Conservation (phyloP, 306 rosid species). For the Mimosa pudica region DNA sequence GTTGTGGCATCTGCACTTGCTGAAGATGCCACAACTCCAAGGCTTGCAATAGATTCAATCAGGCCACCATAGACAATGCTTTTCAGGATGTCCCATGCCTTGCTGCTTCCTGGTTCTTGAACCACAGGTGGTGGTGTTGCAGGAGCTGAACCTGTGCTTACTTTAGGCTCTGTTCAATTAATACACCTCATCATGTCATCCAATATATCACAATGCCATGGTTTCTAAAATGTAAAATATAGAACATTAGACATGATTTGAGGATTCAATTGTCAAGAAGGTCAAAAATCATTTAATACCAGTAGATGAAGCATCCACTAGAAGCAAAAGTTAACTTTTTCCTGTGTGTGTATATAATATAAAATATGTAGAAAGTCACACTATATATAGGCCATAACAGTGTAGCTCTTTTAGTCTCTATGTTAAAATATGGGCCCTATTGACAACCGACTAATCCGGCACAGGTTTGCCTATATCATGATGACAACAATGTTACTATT, state of each 20-base stretch:
- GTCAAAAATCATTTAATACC: background rate
- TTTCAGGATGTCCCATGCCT: constrained; percentile 58
- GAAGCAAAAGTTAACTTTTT: background rate
- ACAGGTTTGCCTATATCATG: background rate
- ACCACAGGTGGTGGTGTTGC: background rate
- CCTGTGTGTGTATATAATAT: background rate
- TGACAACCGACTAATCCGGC: too few species aligned
- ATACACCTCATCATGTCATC: background rate
- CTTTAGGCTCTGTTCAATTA: background rate
- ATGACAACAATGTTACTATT: background rate
- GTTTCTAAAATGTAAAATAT: background rate
- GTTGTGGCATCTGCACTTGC: constrained; percentile 46
- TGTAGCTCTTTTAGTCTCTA: background rate
- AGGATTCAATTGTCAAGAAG: background rate
- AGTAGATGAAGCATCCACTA: background rate
- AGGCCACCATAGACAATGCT: constrained; percentile 84
- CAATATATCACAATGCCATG: background rate
- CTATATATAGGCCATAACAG: background rate
- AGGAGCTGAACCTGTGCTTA: constrained; percentile 5
- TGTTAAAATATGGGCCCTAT: background rate
- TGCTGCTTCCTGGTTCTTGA: constrained; percentile 15
- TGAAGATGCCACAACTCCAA: constrained; percentile 44
- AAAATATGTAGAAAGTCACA: background rate
- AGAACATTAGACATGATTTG: background rate
- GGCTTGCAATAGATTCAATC: constrained; percentile 71